Evolutionary conservation across 2,329 filamentous ascomycete species (phyloP).

Genomic region (Aspergillus fischeri): DNA sequence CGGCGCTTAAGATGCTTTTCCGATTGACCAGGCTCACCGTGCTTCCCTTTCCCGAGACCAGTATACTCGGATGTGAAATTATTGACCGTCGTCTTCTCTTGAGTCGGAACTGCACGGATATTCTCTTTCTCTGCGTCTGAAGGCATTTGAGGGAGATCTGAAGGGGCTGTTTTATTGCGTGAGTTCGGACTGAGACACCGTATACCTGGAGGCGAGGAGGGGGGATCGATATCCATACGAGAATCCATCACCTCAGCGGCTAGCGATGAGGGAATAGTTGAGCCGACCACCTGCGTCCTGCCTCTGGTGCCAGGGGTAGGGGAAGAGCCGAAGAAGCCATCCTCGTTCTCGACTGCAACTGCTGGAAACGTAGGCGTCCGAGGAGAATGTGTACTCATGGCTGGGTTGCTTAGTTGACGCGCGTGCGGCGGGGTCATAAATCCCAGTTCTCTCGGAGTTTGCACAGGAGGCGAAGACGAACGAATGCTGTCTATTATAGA

Average conservation of each 20-base stretch:
- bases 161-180: slow-evolving; percentile 6
- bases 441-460: slow-evolving; percentile 24
- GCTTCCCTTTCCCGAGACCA: slow-evolving; percentile 1
- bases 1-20: slow-evolving; percentile 15
- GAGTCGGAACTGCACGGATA: background rate
- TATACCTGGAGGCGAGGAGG: slow-evolving; percentile 35
- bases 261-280: slow-evolving; percentile 34
- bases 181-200: slow-evolving; percentile 20
- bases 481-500: slow-evolving; percentile 65
- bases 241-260: slow-evolving; percentile 20
- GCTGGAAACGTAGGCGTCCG: slow-evolving; percentile 41
- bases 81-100: background rate
- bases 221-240: slow-evolving; percentile 23
- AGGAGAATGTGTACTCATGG: slow-evolving; percentile 25
- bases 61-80: background rate
- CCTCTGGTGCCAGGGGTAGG: slow-evolving; percentile 46
- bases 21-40: background rate
- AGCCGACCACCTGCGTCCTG: slow-evolving; percentile 20
- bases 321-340: slow-evolving; percentile 49
- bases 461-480: slow-evolving; percentile 39
- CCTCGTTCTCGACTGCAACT: slow-evolving; percentile 37
- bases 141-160: background rate
- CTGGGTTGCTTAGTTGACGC: slow-evolving; percentile 22
- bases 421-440: slow-evolving; percentile 28
- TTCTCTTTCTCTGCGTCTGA: slow-evolving; percentile 8